These are phyloP conservation scores for Persicaria maculosa DNA, from an alignment of 148 eudicot genomes.

Conservation along the genomic window DNA sequence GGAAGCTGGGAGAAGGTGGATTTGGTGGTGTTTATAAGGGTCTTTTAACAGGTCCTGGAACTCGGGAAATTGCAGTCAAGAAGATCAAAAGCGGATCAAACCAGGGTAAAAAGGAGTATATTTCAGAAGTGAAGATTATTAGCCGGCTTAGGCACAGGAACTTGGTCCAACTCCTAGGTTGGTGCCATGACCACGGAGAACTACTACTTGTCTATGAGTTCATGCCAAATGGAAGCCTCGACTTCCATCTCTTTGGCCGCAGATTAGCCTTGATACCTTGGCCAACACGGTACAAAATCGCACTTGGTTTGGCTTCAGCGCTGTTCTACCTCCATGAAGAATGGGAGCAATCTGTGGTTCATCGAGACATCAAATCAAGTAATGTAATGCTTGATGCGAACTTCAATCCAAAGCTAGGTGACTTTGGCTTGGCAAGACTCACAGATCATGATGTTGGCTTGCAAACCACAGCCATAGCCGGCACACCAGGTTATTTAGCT, in stretches of 20 bases:
- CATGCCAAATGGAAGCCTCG: slow-evolving; percentile 45
- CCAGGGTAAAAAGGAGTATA: slow-evolving; percentile 18
- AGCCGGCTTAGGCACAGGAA: too few species aligned
- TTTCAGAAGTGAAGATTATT: slow-evolving; percentile 21
- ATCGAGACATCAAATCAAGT: not conserved
- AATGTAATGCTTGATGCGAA: slow-evolving; percentile 17
- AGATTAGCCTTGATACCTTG: slow-evolving; percentile 19
- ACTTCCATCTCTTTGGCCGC: slow-evolving; percentile 31
- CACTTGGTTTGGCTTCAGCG: too few species aligned
- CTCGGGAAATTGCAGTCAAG: slow-evolving; percentile 17
- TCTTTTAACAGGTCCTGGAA: too few species aligned
- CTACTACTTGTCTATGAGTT: slow-evolving; percentile 15
- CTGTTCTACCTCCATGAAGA: too few species aligned
- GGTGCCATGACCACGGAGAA: too few species aligned
- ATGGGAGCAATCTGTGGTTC: too few species aligned
- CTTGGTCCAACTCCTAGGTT: too few species aligned
- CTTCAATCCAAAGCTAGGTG: slow-evolving; percentile 19
- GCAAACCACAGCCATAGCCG: slow-evolving; percentile 7
- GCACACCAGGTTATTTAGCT: slow-evolving; percentile 11
- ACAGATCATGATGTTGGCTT: not conserved
- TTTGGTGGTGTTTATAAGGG: too few species aligned
- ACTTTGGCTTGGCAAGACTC: slow-evolving; percentile 17
- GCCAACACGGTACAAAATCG: slow-evolving; percentile 22
- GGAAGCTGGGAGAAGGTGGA: too few species aligned
- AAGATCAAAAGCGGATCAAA: slow-evolving; percentile 21